These are phyloP conservation scores for rapeseed (Brassica napus) DNA, from an alignment of 345 rosid species.

Conservation along the genomic window DNA sequence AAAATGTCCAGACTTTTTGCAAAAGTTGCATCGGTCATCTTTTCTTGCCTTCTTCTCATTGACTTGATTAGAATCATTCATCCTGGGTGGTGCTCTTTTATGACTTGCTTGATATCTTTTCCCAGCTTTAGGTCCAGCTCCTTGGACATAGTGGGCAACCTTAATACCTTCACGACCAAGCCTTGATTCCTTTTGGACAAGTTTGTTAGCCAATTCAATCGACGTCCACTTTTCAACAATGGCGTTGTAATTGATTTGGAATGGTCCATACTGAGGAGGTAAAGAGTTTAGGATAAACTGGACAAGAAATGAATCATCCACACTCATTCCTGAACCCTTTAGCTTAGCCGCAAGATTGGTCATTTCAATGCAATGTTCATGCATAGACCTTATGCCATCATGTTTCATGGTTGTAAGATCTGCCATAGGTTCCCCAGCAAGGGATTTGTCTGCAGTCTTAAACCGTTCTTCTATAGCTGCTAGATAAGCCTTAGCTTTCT, in stretches of 20 bases:
- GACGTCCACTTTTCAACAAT: neutral
- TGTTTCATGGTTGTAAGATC: too few species aligned
- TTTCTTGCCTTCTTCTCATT: neutral
- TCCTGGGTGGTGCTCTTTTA: too few species aligned
- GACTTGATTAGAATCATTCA: too few species aligned
- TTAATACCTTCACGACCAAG: neutral
- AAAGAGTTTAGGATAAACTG: neutral
- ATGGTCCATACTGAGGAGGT: neutral
- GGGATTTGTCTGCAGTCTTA: too few species aligned
- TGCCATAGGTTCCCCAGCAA: too few species aligned
- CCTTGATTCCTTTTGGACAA: neutral
- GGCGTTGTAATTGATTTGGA: neutral
- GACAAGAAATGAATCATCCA: neutral
- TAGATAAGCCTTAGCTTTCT: too few species aligned
- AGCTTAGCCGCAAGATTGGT: neutral
- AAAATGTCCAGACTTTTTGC: neutral
- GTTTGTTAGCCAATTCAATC: slow-evolving; percentile 1
- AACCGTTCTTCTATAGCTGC: too few species aligned
- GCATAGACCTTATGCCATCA: too few species aligned
- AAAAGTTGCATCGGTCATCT: neutral
- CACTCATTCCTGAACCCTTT: neutral
- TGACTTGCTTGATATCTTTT: too few species aligned
- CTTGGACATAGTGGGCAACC: slow-evolving; percentile 2
- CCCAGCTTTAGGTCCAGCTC: neutral
- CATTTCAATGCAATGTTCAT: too few species aligned